Base-by-base conservation (phyloP, 2,329 filamentous ascomycete genomes). In the Hypomyces rosellus region DNA sequence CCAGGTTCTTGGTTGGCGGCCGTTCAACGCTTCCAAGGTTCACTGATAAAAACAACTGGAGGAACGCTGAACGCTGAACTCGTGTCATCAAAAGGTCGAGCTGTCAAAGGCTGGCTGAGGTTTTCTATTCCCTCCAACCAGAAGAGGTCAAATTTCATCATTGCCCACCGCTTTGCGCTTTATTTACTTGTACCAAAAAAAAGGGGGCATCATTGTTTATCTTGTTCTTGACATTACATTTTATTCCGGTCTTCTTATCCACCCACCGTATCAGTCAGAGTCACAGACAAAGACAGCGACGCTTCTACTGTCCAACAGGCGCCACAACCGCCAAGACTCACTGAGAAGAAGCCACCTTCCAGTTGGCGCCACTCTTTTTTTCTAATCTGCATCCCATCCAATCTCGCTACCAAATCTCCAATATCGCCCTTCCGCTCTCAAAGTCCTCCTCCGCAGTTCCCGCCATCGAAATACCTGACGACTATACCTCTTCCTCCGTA, bases 271-370 rank as follows among this genome's bases (percentile, higher is more conserved):
- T 18, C n/a, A 39, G 37, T 12, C 36, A n/a, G n/a, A n/a, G n/a
- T 20, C 20, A 20, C 20, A 20, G 20, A 20, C 20, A 20, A 20
- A 20, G 20, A 20, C 20, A 30, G 8, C 4, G 25, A 30, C 25
- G 9, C 22, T 38, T 14, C 36, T 5, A n/a, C 14, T 16, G 36
- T 38, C 16, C 16, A 16, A 7, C 16, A n/a, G 14, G n/a, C 37
- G 8, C 37, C 37, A 18, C 37, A 11, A 18, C 37, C 7, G n/a
- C 37, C 11, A 18, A 18, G 40, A 25, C 40, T 13, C 7, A 42
- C 11, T 25, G 46, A 51, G 20, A 42, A 42, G 45, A 51, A 51
- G 49, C 49, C 49, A 51, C 45, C 49, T 48, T 51, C 40, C 39
- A 36, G 44, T 16, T 38, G 36, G 25, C 6, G 25, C 25, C 25